These are phyloP conservation scores for Crepidotus sp. DNA, from an alignment of 1,284 basidiomycete genomes.

Conservation along the genomic window DNA sequence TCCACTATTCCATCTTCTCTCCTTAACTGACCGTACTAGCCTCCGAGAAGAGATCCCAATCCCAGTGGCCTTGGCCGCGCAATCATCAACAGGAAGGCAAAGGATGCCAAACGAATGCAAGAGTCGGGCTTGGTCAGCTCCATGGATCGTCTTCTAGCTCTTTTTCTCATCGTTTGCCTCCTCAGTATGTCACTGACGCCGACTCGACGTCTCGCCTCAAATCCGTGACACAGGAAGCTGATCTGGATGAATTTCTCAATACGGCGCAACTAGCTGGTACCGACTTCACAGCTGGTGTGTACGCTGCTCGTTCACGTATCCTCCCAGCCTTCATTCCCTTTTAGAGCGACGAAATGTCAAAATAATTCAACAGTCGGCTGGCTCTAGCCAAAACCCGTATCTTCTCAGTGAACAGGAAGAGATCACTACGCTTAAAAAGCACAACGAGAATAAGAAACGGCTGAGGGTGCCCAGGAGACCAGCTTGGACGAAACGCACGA, in stretches of 20 bases:
- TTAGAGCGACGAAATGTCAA: constrained; percentile 87
- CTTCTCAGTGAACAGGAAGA: constrained; percentile 84
- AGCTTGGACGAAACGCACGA: constrained; percentile 76
- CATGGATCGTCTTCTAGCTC: background rate
- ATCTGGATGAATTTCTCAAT: constrained; percentile 93
- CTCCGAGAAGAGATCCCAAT: constrained; percentile 52
- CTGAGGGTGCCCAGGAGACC: constrained; percentile 82
- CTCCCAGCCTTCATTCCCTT: background rate
- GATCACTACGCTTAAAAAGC: constrained; percentile 60
- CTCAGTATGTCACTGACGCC: constrained; percentile 73
- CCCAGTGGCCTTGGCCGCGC: constrained; percentile 81
- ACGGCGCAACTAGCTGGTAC: constrained; percentile 92
- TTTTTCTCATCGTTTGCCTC: constrained; percentile 4
- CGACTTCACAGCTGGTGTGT: constrained; percentile 92
- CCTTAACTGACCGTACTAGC: constrained; percentile 21
- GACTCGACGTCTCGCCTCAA: constrained; percentile 66
- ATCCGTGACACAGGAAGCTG: constrained; percentile 93
- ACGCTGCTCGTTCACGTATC: background rate
- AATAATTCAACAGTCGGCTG: constrained; percentile 67
- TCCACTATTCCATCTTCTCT: background rate
- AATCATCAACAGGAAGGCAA: constrained; percentile 81
- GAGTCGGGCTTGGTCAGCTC: constrained; percentile 69
- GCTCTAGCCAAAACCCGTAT: constrained; percentile 73
- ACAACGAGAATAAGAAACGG: constrained; percentile 62
- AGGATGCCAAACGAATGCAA: constrained; percentile 66